Percentiles rank a stretch among this genome's conserved stretches.
Evolutionary conservation across 225 moss, liverwort and hornwort genomes (phyloP).

Genomic region (Neckera pumila): DNA sequence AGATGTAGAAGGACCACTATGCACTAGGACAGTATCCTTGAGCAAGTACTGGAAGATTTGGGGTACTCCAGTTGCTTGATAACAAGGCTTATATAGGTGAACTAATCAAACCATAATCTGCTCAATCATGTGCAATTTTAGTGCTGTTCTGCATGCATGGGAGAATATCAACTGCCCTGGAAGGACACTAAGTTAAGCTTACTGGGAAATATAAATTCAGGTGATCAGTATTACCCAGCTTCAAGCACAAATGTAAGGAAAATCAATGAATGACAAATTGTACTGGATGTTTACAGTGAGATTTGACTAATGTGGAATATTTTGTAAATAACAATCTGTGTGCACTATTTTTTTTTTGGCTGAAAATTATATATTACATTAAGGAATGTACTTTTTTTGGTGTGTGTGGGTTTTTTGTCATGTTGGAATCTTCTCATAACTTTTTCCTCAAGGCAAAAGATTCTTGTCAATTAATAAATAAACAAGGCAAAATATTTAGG

Average conservation of each 20-base stretch:
- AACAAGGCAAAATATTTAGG: too few species aligned
- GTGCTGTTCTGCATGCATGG: constrained; percentile 1
- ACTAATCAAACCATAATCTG: constrained; percentile 10
- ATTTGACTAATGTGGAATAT: neutral
- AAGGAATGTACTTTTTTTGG: too few species aligned
- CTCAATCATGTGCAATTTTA: neutral
- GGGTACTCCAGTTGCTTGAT: constrained; percentile 3
- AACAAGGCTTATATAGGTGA: constrained; percentile 6
- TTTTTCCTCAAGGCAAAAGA: too few species aligned
- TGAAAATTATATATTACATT: neutral
- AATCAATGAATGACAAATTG: neutral
- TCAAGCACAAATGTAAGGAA: neutral
- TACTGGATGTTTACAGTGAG: neutral
- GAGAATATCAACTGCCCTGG: neutral
- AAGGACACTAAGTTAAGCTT: neutral
- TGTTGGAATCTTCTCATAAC: too few species aligned
- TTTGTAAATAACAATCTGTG: too few species aligned
- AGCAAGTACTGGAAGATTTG: constrained; percentile 11
- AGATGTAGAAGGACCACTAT: neutral
- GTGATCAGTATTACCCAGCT: neutral
- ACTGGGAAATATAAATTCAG: neutral
- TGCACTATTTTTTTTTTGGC: too few species aligned
- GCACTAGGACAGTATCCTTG: neutral
- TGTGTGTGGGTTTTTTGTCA: too few species aligned
- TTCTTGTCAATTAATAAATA: neutral